Evolutionary conservation across 192 early-diverging fungal genomes (phyloP), one percentile per base, ranked within the genome.

Genomic region (Coemansia sp.): DNA sequence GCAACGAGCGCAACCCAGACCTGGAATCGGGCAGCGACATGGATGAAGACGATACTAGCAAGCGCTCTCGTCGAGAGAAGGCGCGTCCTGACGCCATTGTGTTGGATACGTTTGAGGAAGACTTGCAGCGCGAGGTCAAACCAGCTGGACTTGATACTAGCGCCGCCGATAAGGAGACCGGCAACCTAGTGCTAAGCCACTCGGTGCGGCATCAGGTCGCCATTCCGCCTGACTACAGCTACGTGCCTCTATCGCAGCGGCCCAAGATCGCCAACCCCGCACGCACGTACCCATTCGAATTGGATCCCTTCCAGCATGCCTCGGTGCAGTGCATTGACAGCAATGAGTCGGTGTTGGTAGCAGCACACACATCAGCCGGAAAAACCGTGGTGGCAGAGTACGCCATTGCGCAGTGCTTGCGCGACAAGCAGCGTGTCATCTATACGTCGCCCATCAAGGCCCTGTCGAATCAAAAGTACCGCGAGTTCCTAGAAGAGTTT

Each of bases 351-450:
- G 95, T 99, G n/a, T 76, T 99, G 40, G 95, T 99, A 1, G 89
- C 92, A 48, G 97, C 97, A 0, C 97, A 99, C 61, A 99, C 97
- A 2, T 94, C 92, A 42, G 97, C 97, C 16, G 97, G 97, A 64
- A 99, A 99, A 74, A 99, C 97, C 0, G 97, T 99, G 3, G 93
- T 99, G 31, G 97, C 97, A n/a, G 97, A 99, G 73, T 99, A 98
- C 78, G 97, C 97, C 0, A 99, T 99, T 73, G 97, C 95, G 0
- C 91, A 92, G 41, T 87, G 89, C 70, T 73, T 98, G 77, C 87
- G 85, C 37, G 81, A 91, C 66, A 97, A 96, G 80, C 95, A 97
- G 81, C 86, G 94, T 16, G 97, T 97, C 31, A 96, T 98, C 67
- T 98, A 98, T 66, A 98, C 97, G 21, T 91, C 88, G 73, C 97